Conservation (phyloP, 179 eudicot species). For the Silene coronaria region DNA sequence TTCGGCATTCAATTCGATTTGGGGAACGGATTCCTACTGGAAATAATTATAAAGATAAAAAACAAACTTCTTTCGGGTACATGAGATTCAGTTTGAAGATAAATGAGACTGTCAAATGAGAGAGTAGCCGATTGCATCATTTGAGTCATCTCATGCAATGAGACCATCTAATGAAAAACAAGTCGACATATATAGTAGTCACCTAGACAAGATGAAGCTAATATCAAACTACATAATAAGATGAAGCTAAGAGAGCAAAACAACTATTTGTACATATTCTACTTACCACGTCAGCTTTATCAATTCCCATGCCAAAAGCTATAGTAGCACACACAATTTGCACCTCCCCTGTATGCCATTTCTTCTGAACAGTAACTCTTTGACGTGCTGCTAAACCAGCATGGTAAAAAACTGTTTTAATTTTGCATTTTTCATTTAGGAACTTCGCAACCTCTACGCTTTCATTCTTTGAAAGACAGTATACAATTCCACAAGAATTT, state of each 20-base stretch:
- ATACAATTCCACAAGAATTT: conserved; percentile 72
- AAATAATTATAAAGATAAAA: background rate
- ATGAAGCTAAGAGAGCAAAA: background rate
- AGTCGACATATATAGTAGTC: background rate
- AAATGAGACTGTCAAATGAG: background rate
- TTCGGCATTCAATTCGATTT: background rate
- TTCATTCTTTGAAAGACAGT: conserved; percentile 97
- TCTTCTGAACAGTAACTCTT: conserved; percentile 71
- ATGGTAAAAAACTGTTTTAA: conserved; percentile 80
- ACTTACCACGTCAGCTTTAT: conserved; percentile 96
- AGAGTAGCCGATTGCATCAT: background rate
- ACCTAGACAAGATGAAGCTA: background rate
- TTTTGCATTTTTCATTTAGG: conserved; percentile 71
- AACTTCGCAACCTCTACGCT: conserved; percentile 78
- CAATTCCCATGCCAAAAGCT: conserved; percentile 99
- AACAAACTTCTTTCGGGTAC: too few relatives aligned
- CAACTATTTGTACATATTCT: background rate
- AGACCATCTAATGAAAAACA: background rate
- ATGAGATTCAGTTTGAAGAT: background rate
- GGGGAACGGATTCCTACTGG: background rate
- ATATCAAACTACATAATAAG: background rate
- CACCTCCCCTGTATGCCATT: conserved; percentile 93
- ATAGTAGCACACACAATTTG: conserved; percentile 94
- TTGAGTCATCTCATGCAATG: background rate
- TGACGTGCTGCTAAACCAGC: conserved; percentile 93